Base-by-base conservation (phyloP, 1,284 basidiomycete species). In the Sphagnurus paluster region DNA sequence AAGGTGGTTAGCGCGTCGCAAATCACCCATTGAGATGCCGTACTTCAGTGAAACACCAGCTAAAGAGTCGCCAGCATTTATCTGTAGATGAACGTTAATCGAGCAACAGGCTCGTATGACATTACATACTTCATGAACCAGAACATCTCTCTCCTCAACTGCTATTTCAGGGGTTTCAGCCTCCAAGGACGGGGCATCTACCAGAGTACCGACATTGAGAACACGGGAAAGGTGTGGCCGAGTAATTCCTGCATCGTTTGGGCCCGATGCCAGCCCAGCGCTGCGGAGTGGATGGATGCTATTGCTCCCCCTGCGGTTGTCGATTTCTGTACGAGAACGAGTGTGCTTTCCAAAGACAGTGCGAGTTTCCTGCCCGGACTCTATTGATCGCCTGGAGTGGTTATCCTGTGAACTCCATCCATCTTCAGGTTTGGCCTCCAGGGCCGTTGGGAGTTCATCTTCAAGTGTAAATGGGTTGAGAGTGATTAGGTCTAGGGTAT, bases 11-110 rank as follows among this genome's bases (percentile, higher is more conserved):
- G 83, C 84, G 55, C 82, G 79, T 37, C 93, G 84, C 10, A 98
- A 74, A n/a, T 87, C 84, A 10, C 89, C 76, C 39, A 95, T 72
- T 7, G 84, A 79, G 44, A 94, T 86, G 3, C 90, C 91, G 62
- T 96, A 96, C 55, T 85, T 87, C 36, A 97, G 72, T 0, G 93
- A 84, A 16, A 97, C 85, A 11, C 90, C 87, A 11, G 90, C 80
- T 13, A 96, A 69, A 2, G 92, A 89, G 60, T 97, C 93, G 16
- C 74, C 76, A 4, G 81, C 71, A 45, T 73, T 69, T 25, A 96
- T 74, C 92, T 90, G 50, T 32, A 36, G 39, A 16, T 30, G 46
- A 33, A 42, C 34, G 28, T 40, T 23, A 30, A 11, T 39, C 17
- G 37, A n/a, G 11, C 5, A 9, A 25, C 21, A n/a, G 20, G 45